Base-by-base conservation (phyloP, 371 early-diverging fungal genomes). In the Syncephalastrum sp. region DNA sequence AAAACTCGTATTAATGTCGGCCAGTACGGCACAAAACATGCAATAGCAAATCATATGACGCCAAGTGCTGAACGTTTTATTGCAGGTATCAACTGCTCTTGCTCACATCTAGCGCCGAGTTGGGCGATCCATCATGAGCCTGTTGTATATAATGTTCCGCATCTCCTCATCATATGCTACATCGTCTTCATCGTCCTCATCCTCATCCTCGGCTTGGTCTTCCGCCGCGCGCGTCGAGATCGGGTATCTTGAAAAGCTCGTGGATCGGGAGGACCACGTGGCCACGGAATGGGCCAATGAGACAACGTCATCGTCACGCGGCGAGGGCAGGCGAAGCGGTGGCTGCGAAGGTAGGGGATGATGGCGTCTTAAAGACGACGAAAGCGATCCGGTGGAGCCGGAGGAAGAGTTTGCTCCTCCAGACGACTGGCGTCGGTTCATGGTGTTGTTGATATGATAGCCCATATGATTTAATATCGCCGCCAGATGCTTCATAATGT, bases 391-490 rank as follows among this genome's bases (percentile, higher is more conserved):
- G 38, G 38, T 33, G 10, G 38, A 33, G 38, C 38, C 38, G 10
- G 38, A 16, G 12, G 17, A 38, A 42, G 17, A 14, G n/a, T 13
- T 4, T 16, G 53, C 38, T 41, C 19, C 16, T 38, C 10, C 10
- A 29, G 53, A 16, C 3, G 53, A 7, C 17, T 16, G 12, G 33
- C 19, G 14, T 7, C 19, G n/a, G 53, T 38, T 12, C 38, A 33
- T 10, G 10, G 38, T 33, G 41, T 38, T 17, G 27, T 47, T 29
- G 59, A 51, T 45, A 23, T 21, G 56, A 49, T 75, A 73, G 5
- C 75, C 80, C 75, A 79, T 72, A 27, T 70, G 61, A 33, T 70
- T 59, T n/a, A 79, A 54, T 25, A 79, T 74, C 41, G 67, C 75
- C 0, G 75, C 80, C 13, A 79, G 47, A 49, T 74, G 75, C 46